Conservation (phyloP, 2,329 filamentous ascomycete genomes). For the Diaporthe vexans region DNA sequence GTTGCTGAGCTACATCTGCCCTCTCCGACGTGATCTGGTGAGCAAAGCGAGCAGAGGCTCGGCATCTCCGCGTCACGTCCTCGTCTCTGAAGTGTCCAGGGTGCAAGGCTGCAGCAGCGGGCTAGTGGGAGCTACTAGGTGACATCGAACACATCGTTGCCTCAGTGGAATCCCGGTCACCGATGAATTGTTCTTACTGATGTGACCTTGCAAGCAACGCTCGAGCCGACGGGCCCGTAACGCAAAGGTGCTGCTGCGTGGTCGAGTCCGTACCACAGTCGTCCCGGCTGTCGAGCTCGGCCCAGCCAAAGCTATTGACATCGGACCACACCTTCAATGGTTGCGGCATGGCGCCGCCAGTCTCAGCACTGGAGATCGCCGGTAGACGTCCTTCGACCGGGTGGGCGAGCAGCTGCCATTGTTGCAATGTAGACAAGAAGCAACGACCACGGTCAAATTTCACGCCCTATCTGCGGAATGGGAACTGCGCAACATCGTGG, state of each 20-base stretch:
- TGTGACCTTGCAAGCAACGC: conserved; percentile 18
- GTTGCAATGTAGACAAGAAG: conserved; percentile 18
- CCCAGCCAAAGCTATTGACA: neutral
- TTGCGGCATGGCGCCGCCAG: conserved; percentile 36
- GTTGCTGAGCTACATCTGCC: neutral
- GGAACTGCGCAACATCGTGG: conserved; percentile 10
- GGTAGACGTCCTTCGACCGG: neutral
- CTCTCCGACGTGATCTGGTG: neutral
- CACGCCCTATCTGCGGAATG: conserved; percentile 7
- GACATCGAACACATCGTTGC: conserved; percentile 24
- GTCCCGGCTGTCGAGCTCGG: conserved; percentile 12
- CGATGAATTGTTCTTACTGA: conserved; percentile 4
- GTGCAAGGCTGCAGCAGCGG: conserved; percentile 21
- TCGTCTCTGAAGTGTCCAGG: conserved; percentile 25
- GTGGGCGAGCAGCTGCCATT: neutral
- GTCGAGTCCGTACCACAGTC: conserved; percentile 9
- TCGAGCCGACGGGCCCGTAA: conserved; percentile 6
- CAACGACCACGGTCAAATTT: neutral
- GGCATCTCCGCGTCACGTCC: conserved; percentile 19
- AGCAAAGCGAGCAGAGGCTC: conserved; percentile 20
- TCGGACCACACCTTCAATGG: conserved; percentile 32
- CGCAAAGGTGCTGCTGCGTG: neutral
- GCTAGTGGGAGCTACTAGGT: conserved; percentile 27
- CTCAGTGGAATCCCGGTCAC: conserved; percentile 13
- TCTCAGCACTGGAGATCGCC: conserved; percentile 25